Conservation (phyloP, 768 basidiomycete genomes). For the Infundibulicybe gibba region DNA sequence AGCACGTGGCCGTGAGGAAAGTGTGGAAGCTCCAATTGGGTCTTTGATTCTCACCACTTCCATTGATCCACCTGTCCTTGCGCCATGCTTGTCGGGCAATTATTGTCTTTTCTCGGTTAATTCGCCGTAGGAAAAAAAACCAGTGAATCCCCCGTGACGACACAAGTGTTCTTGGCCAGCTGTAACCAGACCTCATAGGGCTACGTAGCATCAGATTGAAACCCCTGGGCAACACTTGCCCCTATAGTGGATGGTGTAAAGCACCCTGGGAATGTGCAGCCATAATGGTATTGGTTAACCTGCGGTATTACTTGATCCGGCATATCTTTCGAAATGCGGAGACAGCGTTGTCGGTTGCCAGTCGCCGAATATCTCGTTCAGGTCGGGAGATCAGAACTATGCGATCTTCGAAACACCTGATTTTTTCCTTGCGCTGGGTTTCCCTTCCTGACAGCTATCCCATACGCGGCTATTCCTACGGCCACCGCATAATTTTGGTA, state of each 20-base stretch:
- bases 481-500: constrained; percentile 12
- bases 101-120: neutral
- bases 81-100: neutral
- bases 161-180: neutral
- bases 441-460: constrained; percentile 16
- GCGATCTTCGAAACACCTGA: constrained; percentile 20
- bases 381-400: constrained; percentile 24
- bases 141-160: neutral
- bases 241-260: constrained; percentile 7
- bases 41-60: constrained; percentile 20
- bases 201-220: constrained; percentile 1
- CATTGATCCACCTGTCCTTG: neutral
- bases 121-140: neutral
- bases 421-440: constrained; percentile 20
- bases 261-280: constrained; percentile 27
- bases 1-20: constrained; percentile 22
- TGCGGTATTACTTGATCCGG: constrained; percentile 30
- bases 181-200: neutral
- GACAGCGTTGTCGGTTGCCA: constrained; percentile 18
- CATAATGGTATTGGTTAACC: constrained; percentile 16
- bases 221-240: constrained; percentile 5
- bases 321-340: constrained; percentile 24
- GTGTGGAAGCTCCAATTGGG: constrained; percentile 12
- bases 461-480: constrained; percentile 9
- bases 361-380: constrained; percentile 27